Conservation (phyloP, 83 land plant species). For the Larix sibirica region DNA sequence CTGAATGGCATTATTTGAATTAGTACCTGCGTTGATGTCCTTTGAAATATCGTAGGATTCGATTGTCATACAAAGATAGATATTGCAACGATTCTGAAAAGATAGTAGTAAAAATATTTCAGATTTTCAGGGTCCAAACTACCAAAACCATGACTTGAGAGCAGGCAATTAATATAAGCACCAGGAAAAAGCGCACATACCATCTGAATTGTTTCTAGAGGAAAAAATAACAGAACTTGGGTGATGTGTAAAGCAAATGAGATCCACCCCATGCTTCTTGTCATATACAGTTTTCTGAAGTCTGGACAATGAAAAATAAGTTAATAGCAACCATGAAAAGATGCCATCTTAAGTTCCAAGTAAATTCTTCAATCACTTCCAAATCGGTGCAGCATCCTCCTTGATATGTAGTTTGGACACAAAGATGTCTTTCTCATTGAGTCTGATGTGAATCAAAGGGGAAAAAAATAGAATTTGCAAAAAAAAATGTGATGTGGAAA, state of each 20-base stretch:
- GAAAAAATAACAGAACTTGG: conserved; percentile 89
- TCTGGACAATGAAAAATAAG: conserved; percentile 36
- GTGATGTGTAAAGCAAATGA: conserved; percentile 94
- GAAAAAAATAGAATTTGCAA: not conserved
- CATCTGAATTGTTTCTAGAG: conserved; percentile 77
- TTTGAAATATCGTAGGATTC: conserved; percentile 91
- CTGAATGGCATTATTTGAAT: not conserved
- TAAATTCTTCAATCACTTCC: not conserved
- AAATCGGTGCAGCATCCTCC: no score
- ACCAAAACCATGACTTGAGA: not conserved
- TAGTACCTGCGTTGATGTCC: conserved; percentile 86
- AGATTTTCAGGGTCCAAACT: not conserved
- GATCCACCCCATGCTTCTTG: conserved; percentile 95
- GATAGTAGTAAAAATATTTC: conserved; percentile 13
- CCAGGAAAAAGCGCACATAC: conserved; percentile 18
- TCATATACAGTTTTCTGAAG: conserved; percentile 81
- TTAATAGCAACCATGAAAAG: conserved; percentile 4
- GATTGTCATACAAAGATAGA: conserved; percentile 92
- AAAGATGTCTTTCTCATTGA: no score
- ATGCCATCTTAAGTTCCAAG: not conserved
- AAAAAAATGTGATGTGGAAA: not conserved
- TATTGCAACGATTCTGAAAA: conserved; percentile 77
- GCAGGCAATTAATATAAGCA: not conserved
- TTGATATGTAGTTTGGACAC: no score
- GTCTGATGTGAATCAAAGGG: no score